Evolutionary conservation across 2,329 filamentous ascomycete species (phyloP).

Genomic region (Cercospora brassicicola): DNA sequence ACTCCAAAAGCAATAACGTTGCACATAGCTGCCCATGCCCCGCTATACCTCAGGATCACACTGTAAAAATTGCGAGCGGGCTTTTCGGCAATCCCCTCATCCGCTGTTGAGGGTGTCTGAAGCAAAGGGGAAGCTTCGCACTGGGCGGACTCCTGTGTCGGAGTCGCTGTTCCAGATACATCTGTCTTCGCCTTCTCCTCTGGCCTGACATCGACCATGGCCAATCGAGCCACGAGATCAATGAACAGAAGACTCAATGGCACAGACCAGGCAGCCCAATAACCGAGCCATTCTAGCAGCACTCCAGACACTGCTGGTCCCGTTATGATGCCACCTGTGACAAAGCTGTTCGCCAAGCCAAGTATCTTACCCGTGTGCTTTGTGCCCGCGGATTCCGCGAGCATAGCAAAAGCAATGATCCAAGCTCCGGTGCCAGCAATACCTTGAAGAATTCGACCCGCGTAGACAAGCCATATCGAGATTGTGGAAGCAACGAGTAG

Average conservation of each 20-base stretch:
- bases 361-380: conserved; percentile 23
- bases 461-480: conserved; percentile 18
- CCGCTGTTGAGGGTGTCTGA: not conserved
- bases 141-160: not conserved
- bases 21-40: conserved; percentile 16
- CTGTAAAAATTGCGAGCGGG: conserved; percentile 15
- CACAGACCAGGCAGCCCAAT: conserved; percentile 25
- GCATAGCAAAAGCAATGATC: conserved; percentile 25
- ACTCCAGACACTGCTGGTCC: conserved; percentile 20
- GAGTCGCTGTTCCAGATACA: not conserved
- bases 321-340: conserved; percentile 19
- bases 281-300: conserved; percentile 22
- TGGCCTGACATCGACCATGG: conserved; percentile 15
- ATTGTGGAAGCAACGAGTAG: conserved; percentile 21
- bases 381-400: conserved; percentile 20
- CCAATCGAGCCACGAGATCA: conserved; percentile 20
- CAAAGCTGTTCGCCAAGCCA: conserved; percentile 18
- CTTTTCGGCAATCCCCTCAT: not conserved
- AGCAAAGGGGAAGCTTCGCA: not conserved
- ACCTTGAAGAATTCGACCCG: conserved; percentile 22
- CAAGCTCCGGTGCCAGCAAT: conserved; percentile 21
- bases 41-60: conserved; percentile 15
- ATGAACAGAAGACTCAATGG: conserved; percentile 21
- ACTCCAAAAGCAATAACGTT: conserved; percentile 21
- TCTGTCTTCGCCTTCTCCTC: conserved; percentile 1